Conservation (phyloP, 768 basidiomycete species). For the Lanmaoa rubissima region DNA sequence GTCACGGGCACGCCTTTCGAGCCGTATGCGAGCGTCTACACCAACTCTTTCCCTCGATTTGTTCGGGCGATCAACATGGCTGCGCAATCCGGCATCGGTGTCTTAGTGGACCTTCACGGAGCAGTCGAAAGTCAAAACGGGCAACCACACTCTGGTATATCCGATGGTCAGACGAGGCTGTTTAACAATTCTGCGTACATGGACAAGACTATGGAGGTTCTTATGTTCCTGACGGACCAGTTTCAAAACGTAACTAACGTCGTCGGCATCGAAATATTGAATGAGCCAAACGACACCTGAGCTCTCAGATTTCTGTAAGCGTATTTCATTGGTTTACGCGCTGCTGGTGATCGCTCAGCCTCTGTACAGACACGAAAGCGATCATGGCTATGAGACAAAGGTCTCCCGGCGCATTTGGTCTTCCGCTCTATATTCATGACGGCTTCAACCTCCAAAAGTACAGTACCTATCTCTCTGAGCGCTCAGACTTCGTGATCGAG, state of each 20-base stretch:
- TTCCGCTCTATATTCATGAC: constrained; percentile 70
- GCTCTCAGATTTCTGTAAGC: constrained; percentile 41
- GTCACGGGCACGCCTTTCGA: constrained; percentile 40
- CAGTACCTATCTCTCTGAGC: constrained; percentile 43
- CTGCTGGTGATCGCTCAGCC: background rate
- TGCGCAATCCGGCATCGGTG: constrained; percentile 40
- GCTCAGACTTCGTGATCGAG: constrained; percentile 62
- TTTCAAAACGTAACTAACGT: constrained; percentile 46
- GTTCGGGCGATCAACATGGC: constrained; percentile 44
- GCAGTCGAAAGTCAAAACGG: constrained; percentile 51
- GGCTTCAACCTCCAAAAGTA: constrained; percentile 50
- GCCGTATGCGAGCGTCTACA: constrained; percentile 41
- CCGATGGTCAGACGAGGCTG: constrained; percentile 39
- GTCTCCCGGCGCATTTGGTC: constrained; percentile 25
- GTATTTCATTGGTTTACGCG: background rate
- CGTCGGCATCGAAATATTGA: constrained; percentile 58
- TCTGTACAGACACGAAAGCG: constrained; percentile 16
- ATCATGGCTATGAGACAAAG: constrained; percentile 22
- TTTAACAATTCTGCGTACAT: constrained; percentile 36
- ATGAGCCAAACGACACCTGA: constrained; percentile 50
- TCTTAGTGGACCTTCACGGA: constrained; percentile 54
- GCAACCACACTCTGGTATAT: constrained; percentile 32
- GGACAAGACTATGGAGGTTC: constrained; percentile 39
- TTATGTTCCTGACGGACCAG: constrained; percentile 36
- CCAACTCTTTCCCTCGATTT: constrained; percentile 38